Conservation (phyloP, 805 yeast genomes). For the Priceomyces haplophilus region DNA sequence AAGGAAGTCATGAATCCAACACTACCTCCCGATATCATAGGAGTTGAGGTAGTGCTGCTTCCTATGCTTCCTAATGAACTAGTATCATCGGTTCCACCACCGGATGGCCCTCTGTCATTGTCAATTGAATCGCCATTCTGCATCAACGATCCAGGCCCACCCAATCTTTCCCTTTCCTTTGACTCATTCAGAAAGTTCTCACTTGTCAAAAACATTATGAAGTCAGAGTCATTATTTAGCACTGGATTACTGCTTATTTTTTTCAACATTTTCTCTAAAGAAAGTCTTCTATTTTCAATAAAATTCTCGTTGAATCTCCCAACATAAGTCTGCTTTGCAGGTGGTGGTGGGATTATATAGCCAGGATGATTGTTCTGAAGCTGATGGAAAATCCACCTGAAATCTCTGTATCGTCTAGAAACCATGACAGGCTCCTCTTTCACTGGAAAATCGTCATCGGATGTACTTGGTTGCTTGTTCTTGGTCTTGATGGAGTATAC, state of each 20-base stretch:
- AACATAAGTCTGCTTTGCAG: slow-evolving; percentile 89
- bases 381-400: slow-evolving; percentile 91
- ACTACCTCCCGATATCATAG: slow-evolving; percentile 16
- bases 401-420: slow-evolving; percentile 84
- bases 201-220: slow-evolving; percentile 72
- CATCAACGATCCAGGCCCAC: slow-evolving; percentile 50
- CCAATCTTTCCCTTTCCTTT: slow-evolving; percentile 62
- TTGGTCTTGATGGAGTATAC: slow-evolving; percentile 75
- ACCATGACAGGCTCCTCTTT: slow-evolving; percentile 46
- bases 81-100: slow-evolving; percentile 30
- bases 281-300: slow-evolving; percentile 78
- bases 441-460: slow-evolving; percentile 22
- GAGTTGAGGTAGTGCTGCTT: slow-evolving; percentile 10
- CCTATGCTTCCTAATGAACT: slow-evolving; percentile 15
- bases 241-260: slow-evolving; percentile 58
- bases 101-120: slow-evolving; percentile 24
- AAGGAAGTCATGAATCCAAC: slow-evolving; percentile 65
- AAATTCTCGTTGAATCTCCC: slow-evolving; percentile 91
- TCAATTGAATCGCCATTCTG: slow-evolving; percentile 34
- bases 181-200: slow-evolving; percentile 66
- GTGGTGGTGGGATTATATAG: slow-evolving; percentile 82
- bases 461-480: slow-evolving; percentile 39
- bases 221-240: slow-evolving; percentile 71
- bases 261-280: slow-evolving; percentile 80
- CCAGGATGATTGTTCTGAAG: slow-evolving; percentile 87